Conservation (phyloP, 2,329 filamentous ascomycete genomes). For the Aspergillus brasiliensis region DNA sequence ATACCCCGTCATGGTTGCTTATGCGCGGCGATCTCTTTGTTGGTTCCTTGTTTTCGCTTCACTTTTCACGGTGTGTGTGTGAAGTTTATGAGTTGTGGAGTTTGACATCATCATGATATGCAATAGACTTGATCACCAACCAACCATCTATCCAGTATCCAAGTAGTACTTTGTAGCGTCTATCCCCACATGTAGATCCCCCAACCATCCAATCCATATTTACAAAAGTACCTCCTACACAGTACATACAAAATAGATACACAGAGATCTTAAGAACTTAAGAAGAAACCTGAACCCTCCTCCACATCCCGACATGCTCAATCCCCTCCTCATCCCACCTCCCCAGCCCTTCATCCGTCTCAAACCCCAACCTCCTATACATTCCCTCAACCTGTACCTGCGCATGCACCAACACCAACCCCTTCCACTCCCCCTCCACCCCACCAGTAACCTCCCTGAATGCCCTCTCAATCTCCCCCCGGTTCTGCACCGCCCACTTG, state of each 20-base stretch:
- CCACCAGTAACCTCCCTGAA: slow-evolving; percentile 25
- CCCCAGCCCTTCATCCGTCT: slow-evolving; percentile 71
- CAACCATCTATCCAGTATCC: not conserved
- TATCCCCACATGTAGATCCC: not conserved
- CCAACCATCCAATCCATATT: no score
- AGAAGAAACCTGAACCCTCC: slow-evolving; percentile 30
- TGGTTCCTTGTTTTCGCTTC: slow-evolving; percentile 14
- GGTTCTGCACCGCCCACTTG: slow-evolving; percentile 67
- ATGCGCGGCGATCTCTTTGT: slow-evolving; percentile 28
- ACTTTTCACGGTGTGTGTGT: no score
- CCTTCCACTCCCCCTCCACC: slow-evolving; percentile 63
- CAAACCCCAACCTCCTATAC: slow-evolving; percentile 75
- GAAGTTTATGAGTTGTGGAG: no score
- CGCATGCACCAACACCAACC: slow-evolving; percentile 77
- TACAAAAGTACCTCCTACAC: not conserved
- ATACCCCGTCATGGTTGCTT: slow-evolving; percentile 39
- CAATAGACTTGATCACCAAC: not conserved
- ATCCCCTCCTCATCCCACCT: slow-evolving; percentile 84
- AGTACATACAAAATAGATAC: not conserved
- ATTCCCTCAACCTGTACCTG: slow-evolving; percentile 66
- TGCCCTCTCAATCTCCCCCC: slow-evolving; percentile 47
- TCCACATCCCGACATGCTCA: slow-evolving; percentile 83
- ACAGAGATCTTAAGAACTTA: not conserved
- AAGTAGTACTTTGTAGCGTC: not conserved
- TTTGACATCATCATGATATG: not conserved